Evolutionary conservation across 2,329 filamentous ascomycete species (phyloP).

Genomic region (Onygena corvina): DNA sequence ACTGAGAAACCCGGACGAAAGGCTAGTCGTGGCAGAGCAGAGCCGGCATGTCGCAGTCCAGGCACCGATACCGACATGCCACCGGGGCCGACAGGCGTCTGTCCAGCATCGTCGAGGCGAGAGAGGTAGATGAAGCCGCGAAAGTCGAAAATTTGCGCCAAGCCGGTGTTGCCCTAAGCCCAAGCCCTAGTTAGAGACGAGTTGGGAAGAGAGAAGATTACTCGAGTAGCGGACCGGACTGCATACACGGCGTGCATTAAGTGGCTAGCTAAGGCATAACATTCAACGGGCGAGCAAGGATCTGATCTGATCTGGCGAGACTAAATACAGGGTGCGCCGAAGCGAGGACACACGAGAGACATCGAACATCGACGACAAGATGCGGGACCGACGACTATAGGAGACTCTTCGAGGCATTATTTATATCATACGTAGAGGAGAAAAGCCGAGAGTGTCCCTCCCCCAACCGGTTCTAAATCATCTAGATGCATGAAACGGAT

Average conservation of each 20-base stretch:
- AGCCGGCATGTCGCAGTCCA: not conserved
- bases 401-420: no score
- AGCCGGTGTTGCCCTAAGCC: not conserved
- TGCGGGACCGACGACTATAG: not conserved
- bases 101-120: not conserved
- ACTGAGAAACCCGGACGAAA: not conserved
- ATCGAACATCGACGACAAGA: not conserved
- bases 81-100: not conserved
- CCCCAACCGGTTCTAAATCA: conserved; percentile 5
- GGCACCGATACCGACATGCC: not conserved
- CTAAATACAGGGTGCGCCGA: not conserved
- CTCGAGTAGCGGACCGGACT: not conserved
- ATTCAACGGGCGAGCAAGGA: not conserved
- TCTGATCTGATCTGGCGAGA: not conserved
- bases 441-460: not conserved
- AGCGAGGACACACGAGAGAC: not conserved
- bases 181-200: not conserved
- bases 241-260: not conserved
- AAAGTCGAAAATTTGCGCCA: conserved; percentile 1
- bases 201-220: no score
- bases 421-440: not conserved
- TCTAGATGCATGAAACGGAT: not conserved
- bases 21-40: not conserved
- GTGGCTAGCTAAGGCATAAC: not conserved
- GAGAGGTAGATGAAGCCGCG: not conserved